Evolutionary conservation across 2,329 filamentous ascomycete genomes (phyloP).

Genomic region (Ophiostoma sp.): DNA sequence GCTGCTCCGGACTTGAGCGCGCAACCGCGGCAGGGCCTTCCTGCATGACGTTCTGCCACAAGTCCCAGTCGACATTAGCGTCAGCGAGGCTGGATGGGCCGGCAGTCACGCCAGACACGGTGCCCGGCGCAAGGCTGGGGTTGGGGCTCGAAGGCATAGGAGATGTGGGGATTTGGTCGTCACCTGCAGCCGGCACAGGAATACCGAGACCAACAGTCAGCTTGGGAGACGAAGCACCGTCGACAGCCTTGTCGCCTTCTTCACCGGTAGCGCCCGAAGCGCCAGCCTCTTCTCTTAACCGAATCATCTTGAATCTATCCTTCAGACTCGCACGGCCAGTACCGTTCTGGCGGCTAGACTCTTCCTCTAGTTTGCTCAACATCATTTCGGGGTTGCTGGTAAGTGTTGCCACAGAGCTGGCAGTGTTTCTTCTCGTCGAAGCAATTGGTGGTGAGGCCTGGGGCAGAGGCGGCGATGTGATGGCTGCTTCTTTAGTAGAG

Average conservation of each 20-base stretch:
- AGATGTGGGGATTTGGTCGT: constrained; percentile 36
- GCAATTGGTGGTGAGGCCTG: constrained; percentile 42
- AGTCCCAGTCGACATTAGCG: constrained; percentile 82
- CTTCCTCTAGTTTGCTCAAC: constrained; percentile 70
- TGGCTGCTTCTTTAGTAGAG: constrained; percentile 54
- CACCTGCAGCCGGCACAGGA: constrained; percentile 12
- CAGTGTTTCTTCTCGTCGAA: constrained; percentile 64
- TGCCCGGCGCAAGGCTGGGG: constrained; percentile 71
- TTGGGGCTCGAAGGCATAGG: constrained; percentile 62
- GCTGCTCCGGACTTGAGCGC: constrained; percentile 78
- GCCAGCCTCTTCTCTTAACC: constrained; percentile 66
- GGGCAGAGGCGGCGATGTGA: constrained; percentile 41
- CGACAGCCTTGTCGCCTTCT: constrained; percentile 48
- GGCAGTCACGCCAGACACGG: constrained; percentile 72
- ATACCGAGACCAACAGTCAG: constrained; percentile 16
- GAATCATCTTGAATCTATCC: constrained; percentile 72
- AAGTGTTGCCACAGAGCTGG: constrained; percentile 71
- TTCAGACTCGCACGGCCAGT: constrained; percentile 60
- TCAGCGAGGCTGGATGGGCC: constrained; percentile 67
- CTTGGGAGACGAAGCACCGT: constrained; percentile 28
- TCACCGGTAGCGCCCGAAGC: constrained; percentile 25
- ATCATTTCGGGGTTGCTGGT: constrained; percentile 78
- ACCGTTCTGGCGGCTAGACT: constrained; percentile 39
- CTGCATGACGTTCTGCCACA: constrained; percentile 95
- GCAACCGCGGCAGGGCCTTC: constrained; percentile 86